Percentiles rank a stretch among this genome's conserved stretches.
phyloP scores from a whole-genome alignment of 805 yeast species.

The Yarrowia deformans region DNA sequence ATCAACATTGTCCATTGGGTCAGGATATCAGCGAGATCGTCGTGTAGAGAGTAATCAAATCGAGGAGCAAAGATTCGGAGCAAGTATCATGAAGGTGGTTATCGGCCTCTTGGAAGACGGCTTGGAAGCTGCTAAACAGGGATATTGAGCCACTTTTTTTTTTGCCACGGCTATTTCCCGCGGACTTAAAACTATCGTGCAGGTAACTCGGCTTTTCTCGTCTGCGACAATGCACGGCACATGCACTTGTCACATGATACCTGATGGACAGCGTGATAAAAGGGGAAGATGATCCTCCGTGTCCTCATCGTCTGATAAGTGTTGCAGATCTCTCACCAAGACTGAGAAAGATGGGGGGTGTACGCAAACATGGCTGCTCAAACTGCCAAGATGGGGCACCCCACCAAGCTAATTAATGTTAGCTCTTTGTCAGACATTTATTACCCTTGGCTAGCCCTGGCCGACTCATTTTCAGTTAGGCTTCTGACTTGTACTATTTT shows the following conservation, averaged over 20 bases:
- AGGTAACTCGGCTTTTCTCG: conserved; percentile 23
- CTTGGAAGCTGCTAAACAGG: too few relatives aligned
- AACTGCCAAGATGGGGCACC: background rate
- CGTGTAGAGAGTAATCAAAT: background rate
- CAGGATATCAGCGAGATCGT: background rate
- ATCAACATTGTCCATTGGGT: background rate
- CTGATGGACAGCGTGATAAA: conserved; percentile 6
- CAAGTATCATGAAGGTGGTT: background rate
- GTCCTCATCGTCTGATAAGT: background rate
- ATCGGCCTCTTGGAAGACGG: too few relatives aligned
- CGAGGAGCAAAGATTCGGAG: background rate
- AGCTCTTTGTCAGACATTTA: conserved; percentile 28
- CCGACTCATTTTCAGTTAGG: conserved; percentile 28
- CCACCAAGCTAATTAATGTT: background rate
- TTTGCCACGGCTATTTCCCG: conserved; percentile 31
- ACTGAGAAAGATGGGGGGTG: too few relatives aligned
- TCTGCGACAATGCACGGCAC: conserved; percentile 30
- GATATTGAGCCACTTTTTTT: background rate
- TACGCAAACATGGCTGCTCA: background rate
- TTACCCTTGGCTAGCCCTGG: conserved; percentile 31
- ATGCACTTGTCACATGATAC: conserved; percentile 36
- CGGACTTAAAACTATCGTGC: conserved; percentile 14
- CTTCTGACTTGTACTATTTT: conserved; percentile 30
- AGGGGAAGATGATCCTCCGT: background rate
- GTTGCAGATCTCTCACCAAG: background rate